These are phyloP conservation scores for Colletotrichum coccodes DNA, from an alignment of 2,329 filamentous ascomycete genomes.

Conservation along the genomic window DNA sequence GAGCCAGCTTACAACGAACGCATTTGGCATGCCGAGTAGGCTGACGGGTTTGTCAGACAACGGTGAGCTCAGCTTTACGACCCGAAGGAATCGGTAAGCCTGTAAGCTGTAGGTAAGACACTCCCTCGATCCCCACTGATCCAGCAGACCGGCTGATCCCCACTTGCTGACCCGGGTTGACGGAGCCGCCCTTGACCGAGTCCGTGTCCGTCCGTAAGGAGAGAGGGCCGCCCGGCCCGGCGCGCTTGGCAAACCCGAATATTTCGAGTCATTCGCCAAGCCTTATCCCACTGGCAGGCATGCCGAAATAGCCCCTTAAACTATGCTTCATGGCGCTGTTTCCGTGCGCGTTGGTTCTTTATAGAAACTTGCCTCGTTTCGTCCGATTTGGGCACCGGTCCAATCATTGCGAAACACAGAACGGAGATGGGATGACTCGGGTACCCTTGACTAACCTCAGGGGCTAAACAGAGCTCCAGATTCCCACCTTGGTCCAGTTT, in stretches of 20 bases:
- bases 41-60: not conserved
- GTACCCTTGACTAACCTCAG: not conserved
- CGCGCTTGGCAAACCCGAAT: slow-evolving; percentile 1
- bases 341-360: not conserved
- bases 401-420: slow-evolving; percentile 16
- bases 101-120: too few species aligned
- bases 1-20: not conserved
- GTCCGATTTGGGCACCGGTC: not conserved
- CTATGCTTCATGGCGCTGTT: not conserved
- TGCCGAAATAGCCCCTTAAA: not conserved
- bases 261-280: slow-evolving; percentile 7
- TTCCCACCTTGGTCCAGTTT: not conserved
- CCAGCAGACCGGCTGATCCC: not conserved
- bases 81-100: not conserved
- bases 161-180: not conserved
- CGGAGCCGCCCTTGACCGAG: slow-evolving; percentile 8
- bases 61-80: slow-evolving; percentile 3
- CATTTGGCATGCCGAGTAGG: not conserved
- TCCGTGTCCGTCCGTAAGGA: slow-evolving; percentile 5
- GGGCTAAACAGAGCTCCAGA: not conserved
- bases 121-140: not conserved
- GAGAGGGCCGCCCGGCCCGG: not conserved
- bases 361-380: not conserved
- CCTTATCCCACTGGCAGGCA: slow-evolving; percentile 4
- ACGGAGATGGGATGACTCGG: slow-evolving; percentile 12